Evolutionary conservation across 2,329 filamentous ascomycete species (phyloP).

Genomic region (Talaromyces piceae): DNA sequence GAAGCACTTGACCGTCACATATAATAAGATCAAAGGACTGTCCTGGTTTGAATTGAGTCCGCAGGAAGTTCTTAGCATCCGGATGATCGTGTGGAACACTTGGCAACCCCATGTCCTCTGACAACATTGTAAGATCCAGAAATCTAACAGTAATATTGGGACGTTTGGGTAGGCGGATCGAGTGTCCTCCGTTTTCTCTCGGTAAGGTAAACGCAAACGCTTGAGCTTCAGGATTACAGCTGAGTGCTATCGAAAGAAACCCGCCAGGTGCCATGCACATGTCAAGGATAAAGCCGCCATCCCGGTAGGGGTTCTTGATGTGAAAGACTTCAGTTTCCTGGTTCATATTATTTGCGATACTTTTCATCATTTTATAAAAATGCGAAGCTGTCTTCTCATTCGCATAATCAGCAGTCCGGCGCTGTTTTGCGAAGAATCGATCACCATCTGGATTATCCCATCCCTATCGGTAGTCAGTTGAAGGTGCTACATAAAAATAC

Average conservation of each 20-base stretch:
- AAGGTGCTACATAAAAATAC: not conserved
- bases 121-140: slow-evolving; percentile 48
- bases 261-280: slow-evolving; percentile 52
- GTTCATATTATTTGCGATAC: slow-evolving; percentile 2
- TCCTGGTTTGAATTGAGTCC: slow-evolving; percentile 17
- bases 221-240: slow-evolving; percentile 28
- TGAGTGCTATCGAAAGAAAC: slow-evolving; percentile 37
- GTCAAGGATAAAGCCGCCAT: slow-evolving; percentile 38
- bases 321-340: slow-evolving; percentile 9
- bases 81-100: slow-evolving; percentile 17
- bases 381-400: not conserved
- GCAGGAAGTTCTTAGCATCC: slow-evolving; percentile 19
- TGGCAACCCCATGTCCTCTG: slow-evolving; percentile 35
- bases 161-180: not conserved
- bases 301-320: slow-evolving; percentile 1
- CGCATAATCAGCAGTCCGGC: not conserved
- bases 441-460: not conserved
- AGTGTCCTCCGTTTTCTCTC: not conserved
- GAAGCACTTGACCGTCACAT: slow-evolving; percentile 44
- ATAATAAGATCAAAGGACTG: slow-evolving; percentile 38
- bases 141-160: slow-evolving; percentile 15
- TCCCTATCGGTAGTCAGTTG: not conserved
- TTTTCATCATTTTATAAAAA: slow-evolving; percentile 8
- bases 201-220: slow-evolving; percentile 10
- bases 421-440: not conserved